Conservation (phyloP, 495 filamentous ascomycete species). For the Daldinia concentrica region DNA sequence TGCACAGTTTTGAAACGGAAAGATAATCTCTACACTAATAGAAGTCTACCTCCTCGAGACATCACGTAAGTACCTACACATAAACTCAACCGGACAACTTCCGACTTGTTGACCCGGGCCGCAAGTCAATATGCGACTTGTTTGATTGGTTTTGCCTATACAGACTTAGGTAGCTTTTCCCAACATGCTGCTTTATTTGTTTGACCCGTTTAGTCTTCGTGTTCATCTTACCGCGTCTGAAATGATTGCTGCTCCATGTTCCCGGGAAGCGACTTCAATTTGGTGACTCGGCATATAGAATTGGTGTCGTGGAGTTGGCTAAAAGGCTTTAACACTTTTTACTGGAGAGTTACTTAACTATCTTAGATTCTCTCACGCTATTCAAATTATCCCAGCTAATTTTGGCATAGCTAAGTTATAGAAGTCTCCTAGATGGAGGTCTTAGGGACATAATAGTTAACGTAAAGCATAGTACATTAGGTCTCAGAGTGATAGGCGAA, state of each 20-base stretch:
- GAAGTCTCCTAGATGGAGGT: not conserved
- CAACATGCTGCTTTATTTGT: slow-evolving; percentile 6
- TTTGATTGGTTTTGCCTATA: slow-evolving; percentile 13
- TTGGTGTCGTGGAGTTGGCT: not conserved
- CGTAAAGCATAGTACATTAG: not conserved
- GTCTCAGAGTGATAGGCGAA: not conserved
- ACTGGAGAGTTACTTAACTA: too few species aligned
- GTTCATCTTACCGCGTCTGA: not conserved
- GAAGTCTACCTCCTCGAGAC: not conserved
- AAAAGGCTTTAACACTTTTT: not conserved
- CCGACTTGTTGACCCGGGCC: slow-evolving; percentile 28
- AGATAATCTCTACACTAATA: slow-evolving; percentile 1
- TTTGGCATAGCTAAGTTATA: not conserved
- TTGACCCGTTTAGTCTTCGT: not conserved
- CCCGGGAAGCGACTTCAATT: not conserved
- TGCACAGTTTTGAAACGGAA: slow-evolving; percentile 22
- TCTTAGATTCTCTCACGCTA: not conserved
- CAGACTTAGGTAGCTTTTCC: not conserved
- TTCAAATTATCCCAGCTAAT: not conserved
- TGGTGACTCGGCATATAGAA: slow-evolving; percentile 2
- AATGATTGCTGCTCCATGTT: not conserved
- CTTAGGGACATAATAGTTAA: not conserved
- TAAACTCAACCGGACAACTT: slow-evolving; percentile 10
- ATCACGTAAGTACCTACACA: not conserved
- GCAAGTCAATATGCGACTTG: slow-evolving; percentile 24